Evolutionary conservation across 176 grass and related monocot genomes (phyloP).

Genomic region (Juncus effusus): DNA sequence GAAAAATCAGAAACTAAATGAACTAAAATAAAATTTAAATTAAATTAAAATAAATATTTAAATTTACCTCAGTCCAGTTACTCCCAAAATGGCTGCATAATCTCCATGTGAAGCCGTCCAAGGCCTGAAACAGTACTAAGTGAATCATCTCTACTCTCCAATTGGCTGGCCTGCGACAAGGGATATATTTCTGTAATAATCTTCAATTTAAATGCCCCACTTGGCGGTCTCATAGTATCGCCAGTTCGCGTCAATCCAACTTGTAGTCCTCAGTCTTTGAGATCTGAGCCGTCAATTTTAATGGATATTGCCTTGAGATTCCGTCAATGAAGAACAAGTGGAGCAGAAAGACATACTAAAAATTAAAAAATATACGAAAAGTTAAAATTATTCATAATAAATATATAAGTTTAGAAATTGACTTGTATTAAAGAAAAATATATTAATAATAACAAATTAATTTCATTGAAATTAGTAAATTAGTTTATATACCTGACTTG

Average conservation of each 20-base stretch:
- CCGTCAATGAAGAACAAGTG: conserved; percentile 68
- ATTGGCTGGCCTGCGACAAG: conserved; percentile 72
- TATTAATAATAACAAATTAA: too few species aligned
- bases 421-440: too few species aligned
- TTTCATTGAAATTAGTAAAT: too few species aligned
- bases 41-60: conserved; percentile 1
- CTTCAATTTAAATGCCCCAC: conserved; percentile 63
- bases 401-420: too few species aligned
- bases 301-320: conserved; percentile 82
- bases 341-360: conserved; percentile 41
- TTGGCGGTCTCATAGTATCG: conserved; percentile 45
- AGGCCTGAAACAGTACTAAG: conserved; percentile 85
- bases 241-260: conserved; percentile 55
- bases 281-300: conserved; percentile 75
- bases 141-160: conserved; percentile 78
- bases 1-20: conserved; percentile 24
- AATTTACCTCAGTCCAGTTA: conserved; percentile 81
- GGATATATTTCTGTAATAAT: conserved; percentile 80
- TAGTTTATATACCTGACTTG: too few species aligned
- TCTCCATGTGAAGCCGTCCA: conserved; percentile 93
- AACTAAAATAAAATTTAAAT: conserved; percentile 1
- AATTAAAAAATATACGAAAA: too few species aligned
- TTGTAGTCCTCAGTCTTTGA: conserved; percentile 73
- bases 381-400: too few species aligned
- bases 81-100: conserved; percentile 95